Evolutionary conservation across 495 filamentous ascomycete genomes (phyloP).

Genomic region (Penicillium alfredii): DNA sequence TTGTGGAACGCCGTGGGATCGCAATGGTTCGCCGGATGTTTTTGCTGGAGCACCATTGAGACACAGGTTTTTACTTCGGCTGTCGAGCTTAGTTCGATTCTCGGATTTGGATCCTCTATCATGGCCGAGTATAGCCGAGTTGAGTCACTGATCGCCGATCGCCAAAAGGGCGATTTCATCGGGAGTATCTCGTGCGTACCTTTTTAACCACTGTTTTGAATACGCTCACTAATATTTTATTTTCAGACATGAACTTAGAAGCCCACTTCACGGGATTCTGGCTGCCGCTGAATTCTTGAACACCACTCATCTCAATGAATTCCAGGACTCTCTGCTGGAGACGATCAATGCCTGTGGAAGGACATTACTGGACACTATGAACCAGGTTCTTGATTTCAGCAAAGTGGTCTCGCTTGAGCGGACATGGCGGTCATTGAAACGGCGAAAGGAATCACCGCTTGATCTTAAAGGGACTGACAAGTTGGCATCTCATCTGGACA

Average conservation of each 20-base stretch:
- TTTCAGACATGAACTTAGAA: slow-evolving; percentile 66
- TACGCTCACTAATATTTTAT: slow-evolving; percentile 22
- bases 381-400: slow-evolving; percentile 68
- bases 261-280: slow-evolving; percentile 70
- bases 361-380: slow-evolving; percentile 73
- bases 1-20: slow-evolving; percentile 65
- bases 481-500: slow-evolving; percentile 38
- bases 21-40: slow-evolving; percentile 63
- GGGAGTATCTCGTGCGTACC: slow-evolving; percentile 57
- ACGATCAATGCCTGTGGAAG: slow-evolving; percentile 70
- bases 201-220: slow-evolving; percentile 14
- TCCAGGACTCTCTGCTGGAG: slow-evolving; percentile 60
- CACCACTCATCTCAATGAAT: slow-evolving; percentile 42
- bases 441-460: slow-evolving; percentile 22
- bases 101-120: slow-evolving; percentile 59
- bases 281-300: slow-evolving; percentile 62
- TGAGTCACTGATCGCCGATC: slow-evolving; percentile 51
- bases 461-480: slow-evolving; percentile 29
- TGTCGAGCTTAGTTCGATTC: slow-evolving; percentile 45
- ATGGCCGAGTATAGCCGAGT: slow-evolving; percentile 65
- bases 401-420: slow-evolving; percentile 58
- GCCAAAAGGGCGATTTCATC: slow-evolving; percentile 69
- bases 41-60: slow-evolving; percentile 53
- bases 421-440: slow-evolving; percentile 36
- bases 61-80: slow-evolving; percentile 37